Evolutionary conservation across 2,329 filamentous ascomycete species (phyloP), one percentile per base, ranked within the genome.

Genomic region (Malbranchea zuffiana): DNA sequence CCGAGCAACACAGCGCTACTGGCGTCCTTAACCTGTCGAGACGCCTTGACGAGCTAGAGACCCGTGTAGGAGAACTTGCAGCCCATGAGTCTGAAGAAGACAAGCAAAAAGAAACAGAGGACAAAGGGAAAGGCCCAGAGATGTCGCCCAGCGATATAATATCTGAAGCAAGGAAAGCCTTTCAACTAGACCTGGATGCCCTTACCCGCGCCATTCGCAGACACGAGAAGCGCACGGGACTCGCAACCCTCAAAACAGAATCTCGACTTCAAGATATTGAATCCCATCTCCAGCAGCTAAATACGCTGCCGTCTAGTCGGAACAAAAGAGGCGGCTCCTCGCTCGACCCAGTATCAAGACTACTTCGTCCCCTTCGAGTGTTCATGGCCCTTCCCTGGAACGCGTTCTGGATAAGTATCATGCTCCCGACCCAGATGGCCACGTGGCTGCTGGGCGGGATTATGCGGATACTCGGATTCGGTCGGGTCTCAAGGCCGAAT

Each of bases 171-270:
- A 72, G 75, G 27, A 74, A 74, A 42, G 65, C 67, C 18, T 67
- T 88, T 7, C 81, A 86, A 47, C 80, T 84, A 0, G 85, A 95
- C 41, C 69, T 96, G 4, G 87, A 95, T 50, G 83, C 85, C 0
- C 66, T 96, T 20, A 90, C 86, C 49, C 78, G 88, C 32, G 87
- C 88, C 3, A 81, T 96, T 29, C 74, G 88, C 13, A 77, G 85
- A 23, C 94, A 94, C 50, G 88, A 96, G 63, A 95, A 93, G 62
- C 82, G 86, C 50, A 77, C 81, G 3, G 80, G 80, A 0, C 67
- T 87, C 5, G 72, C 86, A 18, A 72, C 82, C 6, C 70, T 80
- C 37, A 80, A 88, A 51, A 83, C 78, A 2, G 85, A 94, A 46
- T 72, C 77, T 6, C 74, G 81, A 16, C 73, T 95, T 40, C 71